phyloP scores from a whole-genome alignment of 2,329 filamentous ascomycete species.

The Ilyonectria robusta region DNA sequence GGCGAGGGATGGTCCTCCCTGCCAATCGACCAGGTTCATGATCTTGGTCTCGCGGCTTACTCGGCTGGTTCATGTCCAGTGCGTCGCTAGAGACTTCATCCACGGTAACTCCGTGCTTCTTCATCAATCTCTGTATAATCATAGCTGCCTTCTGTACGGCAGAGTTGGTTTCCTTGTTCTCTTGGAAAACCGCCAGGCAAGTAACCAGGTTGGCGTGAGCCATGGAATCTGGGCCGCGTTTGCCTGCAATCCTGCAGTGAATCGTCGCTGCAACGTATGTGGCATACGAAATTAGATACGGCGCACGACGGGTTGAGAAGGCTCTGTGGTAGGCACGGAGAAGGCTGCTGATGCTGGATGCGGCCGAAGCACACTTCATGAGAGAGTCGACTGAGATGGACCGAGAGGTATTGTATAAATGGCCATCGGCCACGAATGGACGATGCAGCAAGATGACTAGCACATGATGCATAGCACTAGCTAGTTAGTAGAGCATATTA shows the following conservation, averaged over 20 bases:
- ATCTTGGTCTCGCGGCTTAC: neutral
- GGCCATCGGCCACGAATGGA: slow-evolving; percentile 65
- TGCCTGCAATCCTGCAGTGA: slow-evolving; percentile 64
- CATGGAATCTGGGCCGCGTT: slow-evolving; percentile 56
- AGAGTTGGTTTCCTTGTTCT: slow-evolving; percentile 66
- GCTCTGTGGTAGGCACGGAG: slow-evolving; percentile 60
- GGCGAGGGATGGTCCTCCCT: neutral
- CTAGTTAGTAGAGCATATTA: neutral
- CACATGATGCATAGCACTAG: slow-evolving; percentile 63
- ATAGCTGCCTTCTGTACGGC: slow-evolving; percentile 62
- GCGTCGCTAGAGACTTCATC: slow-evolving; percentile 31
- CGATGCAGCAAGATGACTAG: slow-evolving; percentile 68
- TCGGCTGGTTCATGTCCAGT: slow-evolving; percentile 4
- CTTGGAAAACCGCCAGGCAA: slow-evolving; percentile 62
- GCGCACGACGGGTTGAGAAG: slow-evolving; percentile 62
- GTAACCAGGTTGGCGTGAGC: slow-evolving; percentile 58
- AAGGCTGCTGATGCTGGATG: slow-evolving; percentile 59
- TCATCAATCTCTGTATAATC: slow-evolving; percentile 62
- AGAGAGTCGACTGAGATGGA: slow-evolving; percentile 60
- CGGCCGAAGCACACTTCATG: slow-evolving; percentile 61
- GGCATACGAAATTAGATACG: slow-evolving; percentile 69
- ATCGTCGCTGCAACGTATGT: slow-evolving; percentile 69
- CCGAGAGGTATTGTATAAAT: slow-evolving; percentile 59
- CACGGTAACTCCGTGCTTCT: slow-evolving; percentile 55
- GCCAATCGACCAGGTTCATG: neutral